A percentile compares a stretch with the other conserved stretches of the same genome.
These are phyloP conservation scores for Solanum microdontum DNA, from an alignment of 257 asterid species.

Conservation along the genomic window DNA sequence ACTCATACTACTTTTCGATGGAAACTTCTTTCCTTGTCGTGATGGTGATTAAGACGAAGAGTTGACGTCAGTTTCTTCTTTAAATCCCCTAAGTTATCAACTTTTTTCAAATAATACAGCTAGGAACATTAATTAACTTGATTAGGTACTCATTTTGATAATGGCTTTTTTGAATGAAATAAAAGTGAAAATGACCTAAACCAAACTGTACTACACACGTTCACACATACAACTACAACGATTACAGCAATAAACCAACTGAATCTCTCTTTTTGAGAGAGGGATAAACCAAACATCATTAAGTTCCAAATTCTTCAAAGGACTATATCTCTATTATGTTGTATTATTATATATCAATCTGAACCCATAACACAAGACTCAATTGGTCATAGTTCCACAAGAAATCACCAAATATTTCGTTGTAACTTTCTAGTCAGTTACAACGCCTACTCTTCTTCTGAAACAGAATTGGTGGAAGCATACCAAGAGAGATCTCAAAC, in stretches of 20 bases:
- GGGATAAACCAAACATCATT: too few relatives aligned
- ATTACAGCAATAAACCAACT: background rate
- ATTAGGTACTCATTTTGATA: background rate
- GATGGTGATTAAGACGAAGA: background rate
- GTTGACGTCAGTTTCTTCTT: background rate
- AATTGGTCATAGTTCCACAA: background rate
- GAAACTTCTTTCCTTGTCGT: too few relatives aligned
- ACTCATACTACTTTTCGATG: too few relatives aligned
- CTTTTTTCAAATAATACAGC: background rate
- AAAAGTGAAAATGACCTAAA: background rate
- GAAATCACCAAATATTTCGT: too few relatives aligned
- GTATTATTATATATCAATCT: background rate
- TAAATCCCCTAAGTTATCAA: background rate
- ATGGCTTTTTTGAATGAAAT: background rate
- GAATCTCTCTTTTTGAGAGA: background rate
- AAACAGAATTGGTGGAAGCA: too few relatives aligned
- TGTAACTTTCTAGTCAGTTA: too few relatives aligned
- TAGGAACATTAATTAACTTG: background rate
- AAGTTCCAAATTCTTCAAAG: background rate
- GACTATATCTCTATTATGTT: background rate
- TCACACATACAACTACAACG: background rate
- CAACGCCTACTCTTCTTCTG: too few relatives aligned
- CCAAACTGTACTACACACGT: background rate
- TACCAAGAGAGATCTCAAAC: too few relatives aligned
- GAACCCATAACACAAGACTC: background rate